phyloP scores from a whole-genome alignment of 441 rosid species.

The Eutrema salsugineum region DNA sequence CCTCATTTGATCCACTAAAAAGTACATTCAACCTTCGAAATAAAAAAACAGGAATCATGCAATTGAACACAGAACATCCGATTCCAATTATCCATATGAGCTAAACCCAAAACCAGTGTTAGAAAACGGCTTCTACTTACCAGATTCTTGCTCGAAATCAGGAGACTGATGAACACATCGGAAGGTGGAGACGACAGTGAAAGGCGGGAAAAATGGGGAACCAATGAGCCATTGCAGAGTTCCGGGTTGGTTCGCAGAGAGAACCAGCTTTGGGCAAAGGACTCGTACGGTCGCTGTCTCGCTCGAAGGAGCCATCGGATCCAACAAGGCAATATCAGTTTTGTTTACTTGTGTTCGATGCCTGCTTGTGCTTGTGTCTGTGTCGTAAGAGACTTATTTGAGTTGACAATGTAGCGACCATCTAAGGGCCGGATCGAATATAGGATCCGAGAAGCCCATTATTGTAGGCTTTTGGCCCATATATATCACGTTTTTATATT shows the following conservation, averaged over 20 bases:
- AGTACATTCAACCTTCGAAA: not conserved
- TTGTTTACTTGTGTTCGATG: conserved; percentile 2
- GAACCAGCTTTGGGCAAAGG: conserved; percentile 53
- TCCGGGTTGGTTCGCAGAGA: conserved; percentile 40
- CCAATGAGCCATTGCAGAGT: conserved; percentile 83
- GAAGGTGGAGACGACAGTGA: conserved; percentile 72
- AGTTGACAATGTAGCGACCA: conserved; percentile 3
- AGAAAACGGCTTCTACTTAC: conserved; percentile 25
- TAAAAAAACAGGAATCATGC: not conserved
- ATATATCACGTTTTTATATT: too few relatives aligned
- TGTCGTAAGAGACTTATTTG: conserved; percentile 1
- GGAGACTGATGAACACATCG: conserved; percentile 62
- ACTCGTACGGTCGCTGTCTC: conserved; percentile 41
- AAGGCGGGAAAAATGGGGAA: conserved; percentile 67
- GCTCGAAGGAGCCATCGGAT: conserved; percentile 38
- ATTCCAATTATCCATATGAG: not conserved
- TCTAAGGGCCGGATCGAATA: conserved; percentile 2
- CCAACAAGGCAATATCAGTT: conserved; percentile 5
- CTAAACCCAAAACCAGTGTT: not conserved
- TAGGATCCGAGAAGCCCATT: not conserved
- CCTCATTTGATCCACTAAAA: not conserved
- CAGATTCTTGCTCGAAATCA: conserved; percentile 71
- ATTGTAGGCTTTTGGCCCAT: not conserved
- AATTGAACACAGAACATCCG: not conserved
- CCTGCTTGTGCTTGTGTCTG: too few relatives aligned